A percentile compares a stretch with the other conserved stretches of the same genome.
Conservation (phyloP, 139 green algal species). For the Chlorella vulgaris region DNA sequence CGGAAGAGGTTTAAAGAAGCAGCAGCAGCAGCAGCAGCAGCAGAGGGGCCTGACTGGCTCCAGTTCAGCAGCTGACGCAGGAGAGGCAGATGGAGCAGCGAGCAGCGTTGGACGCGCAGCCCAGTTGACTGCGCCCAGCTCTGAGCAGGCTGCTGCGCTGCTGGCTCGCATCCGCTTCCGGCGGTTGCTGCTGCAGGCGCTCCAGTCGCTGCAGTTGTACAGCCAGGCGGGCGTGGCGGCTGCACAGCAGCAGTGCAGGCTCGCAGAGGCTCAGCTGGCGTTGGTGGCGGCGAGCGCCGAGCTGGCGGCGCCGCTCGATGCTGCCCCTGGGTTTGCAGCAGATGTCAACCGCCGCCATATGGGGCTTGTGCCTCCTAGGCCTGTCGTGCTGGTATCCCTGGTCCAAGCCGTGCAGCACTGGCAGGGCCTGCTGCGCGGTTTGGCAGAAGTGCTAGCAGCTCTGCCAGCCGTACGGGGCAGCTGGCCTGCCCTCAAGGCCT, state of each 20-base stretch:
- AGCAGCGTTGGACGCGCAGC: neutral
- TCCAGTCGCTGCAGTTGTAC: constrained; percentile 24
- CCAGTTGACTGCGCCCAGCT: neutral
- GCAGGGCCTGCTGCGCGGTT: constrained; percentile 49
- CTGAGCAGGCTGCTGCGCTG: constrained; percentile 42
- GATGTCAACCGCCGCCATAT: constrained; percentile 69
- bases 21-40: constrained; percentile 5
- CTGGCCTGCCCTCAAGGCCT: constrained; percentile 50
- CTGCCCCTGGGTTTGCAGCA: constrained; percentile 53
- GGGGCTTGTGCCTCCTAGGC: constrained; percentile 62
- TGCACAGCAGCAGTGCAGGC: constrained; percentile 28
- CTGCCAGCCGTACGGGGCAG: constrained; percentile 42
- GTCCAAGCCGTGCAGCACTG: constrained; percentile 59
- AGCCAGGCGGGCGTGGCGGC: constrained; percentile 35
- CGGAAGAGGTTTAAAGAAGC: neutral
- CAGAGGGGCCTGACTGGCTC: neutral
- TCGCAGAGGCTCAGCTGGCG: constrained; percentile 31
- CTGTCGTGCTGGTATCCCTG: too few species aligned
- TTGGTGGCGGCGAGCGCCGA: constrained; percentile 5
- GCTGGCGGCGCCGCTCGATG: neutral
- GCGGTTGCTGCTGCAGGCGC: constrained; percentile 37
- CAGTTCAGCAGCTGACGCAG: neutral
- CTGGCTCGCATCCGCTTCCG: constrained; percentile 57
- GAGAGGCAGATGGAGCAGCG: neutral
- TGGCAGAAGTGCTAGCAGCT: constrained; percentile 40